Base-by-base conservation (phyloP, 2,329 filamentous ascomycete species). In the Sclerotinia sclerotiorum region DNA sequence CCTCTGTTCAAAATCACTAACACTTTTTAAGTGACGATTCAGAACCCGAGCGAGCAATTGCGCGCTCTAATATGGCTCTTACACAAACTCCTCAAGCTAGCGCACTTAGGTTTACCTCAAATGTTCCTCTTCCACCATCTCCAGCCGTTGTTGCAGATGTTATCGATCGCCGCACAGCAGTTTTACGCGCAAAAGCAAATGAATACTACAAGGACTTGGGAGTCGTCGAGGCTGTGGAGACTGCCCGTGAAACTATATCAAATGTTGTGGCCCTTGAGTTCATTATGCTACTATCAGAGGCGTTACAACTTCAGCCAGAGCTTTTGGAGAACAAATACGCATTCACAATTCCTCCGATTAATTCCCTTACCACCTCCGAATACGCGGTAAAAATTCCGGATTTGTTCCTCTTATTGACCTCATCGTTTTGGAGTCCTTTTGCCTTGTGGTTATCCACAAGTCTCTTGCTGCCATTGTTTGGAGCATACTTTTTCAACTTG, bases 401-500 rank as follows among this genome's bases (percentile, higher is more conserved):
- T 79, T 82, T 97, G 74, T 96, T 95, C 79, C 80, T 90, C 42
- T 82, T 97, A 11, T 80, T 97, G 49, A 91, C 90, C 1, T 81
- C 85, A 51, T 85, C 85, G 35, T 98, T 97, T 84, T 98, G 94
- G 94, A 88, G 87, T 0, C 90, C 94, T 0, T 87, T 91, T 67
- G 83, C 88, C 10, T 84, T 93, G 27, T 98, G 94, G 93, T 78
- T 87, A 6, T 78, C 89, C 48, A 95, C 93, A 13, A 90, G 87
- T 77, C 79, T 92, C 67, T 75, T 91, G 55, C 72, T 94, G 39
- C 94, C 94, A 1, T 82, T 89, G 62, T 71, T 91, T 44, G 83
- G 88, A 54, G 92, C 91, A 35, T 98, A 95, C 82, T 97, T 97
- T 78, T 90, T 97, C 85, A 98, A 98, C 80, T 80, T 97, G 76